Evolutionary conservation across 345 rosid genomes (phyloP).

Genomic region (Microcos paniculata): DNA sequence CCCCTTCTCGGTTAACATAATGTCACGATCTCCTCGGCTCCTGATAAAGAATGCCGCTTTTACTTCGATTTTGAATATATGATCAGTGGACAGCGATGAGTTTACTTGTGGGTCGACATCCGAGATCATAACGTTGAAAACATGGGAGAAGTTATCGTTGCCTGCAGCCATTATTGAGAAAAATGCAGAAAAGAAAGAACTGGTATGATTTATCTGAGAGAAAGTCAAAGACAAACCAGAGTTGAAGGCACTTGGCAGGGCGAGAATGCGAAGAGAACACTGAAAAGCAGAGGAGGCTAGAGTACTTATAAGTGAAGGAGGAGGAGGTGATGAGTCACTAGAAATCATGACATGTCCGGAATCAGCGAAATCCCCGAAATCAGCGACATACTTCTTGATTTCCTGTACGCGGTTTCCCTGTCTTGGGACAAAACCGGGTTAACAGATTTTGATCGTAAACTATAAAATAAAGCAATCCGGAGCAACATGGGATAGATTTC

Average conservation of each 20-base stretch:
- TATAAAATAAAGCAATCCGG: too few relatives aligned
- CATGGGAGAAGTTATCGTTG: neutral
- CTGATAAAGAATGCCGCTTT: neutral
- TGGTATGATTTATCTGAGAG: neutral
- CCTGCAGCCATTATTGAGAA: neutral
- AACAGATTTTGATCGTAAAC: too few relatives aligned
- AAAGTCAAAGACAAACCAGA: neutral
- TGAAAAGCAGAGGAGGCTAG: neutral
- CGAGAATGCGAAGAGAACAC: neutral
- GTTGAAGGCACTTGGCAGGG: too few relatives aligned
- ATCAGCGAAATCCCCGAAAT: too few relatives aligned
- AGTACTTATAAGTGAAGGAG: neutral
- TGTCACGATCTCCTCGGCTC: neutral
- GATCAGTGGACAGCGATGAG: neutral
- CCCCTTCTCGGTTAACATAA: neutral
- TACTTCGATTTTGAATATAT: slow-evolving; percentile 1
- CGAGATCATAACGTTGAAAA: neutral
- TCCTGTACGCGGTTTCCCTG: neutral
- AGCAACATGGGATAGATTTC: too few relatives aligned
- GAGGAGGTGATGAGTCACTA: too few relatives aligned
- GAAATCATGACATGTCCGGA: too few relatives aligned
- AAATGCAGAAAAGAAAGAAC: neutral
- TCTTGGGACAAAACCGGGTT: too few relatives aligned
- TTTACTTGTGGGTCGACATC: neutral
- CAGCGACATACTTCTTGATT: neutral